These are phyloP conservation scores for Rhynchospora pubera DNA, from an alignment of 176 grass and related monocot species.

Conservation along the genomic window DNA sequence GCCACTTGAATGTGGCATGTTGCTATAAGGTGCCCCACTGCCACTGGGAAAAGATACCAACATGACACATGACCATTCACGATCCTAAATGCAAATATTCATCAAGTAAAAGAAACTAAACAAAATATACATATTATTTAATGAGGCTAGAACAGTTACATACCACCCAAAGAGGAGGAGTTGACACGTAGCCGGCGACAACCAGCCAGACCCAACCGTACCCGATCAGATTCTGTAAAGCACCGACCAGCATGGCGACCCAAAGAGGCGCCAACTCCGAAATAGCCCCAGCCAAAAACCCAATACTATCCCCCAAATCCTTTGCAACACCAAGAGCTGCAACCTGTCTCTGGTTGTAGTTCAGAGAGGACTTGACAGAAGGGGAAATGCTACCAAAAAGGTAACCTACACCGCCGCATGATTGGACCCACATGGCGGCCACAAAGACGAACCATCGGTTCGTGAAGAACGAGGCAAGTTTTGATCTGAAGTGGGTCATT, in stretches of 20 bases:
- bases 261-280: constrained; percentile 70
- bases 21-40: background rate
- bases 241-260: constrained; percentile 69
- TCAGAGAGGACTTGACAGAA: constrained; percentile 68
- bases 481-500: constrained; percentile 15
- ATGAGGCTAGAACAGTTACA: background rate
- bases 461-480: constrained; percentile 37
- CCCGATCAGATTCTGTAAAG: constrained; percentile 67
- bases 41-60: background rate
- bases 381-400: constrained; percentile 91
- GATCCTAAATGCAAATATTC: background rate
- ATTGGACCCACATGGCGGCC: constrained; percentile 97
- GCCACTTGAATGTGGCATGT: background rate
- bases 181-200: constrained; percentile 38
- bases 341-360: constrained; percentile 83
- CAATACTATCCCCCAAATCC: constrained; percentile 84
- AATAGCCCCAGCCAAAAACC: constrained; percentile 77
- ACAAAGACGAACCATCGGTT: constrained; percentile 90
- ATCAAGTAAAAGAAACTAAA: background rate
- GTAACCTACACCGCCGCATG: constrained; percentile 70
- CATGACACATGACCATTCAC: background rate
- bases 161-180: constrained; percentile 73
- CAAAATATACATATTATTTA: constrained; percentile 8
- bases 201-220: constrained; percentile 88
- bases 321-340: constrained; percentile 82